Evolutionary conservation across 192 early-diverging fungal genomes (phyloP).

Genomic region (Coemansia biformis): DNA sequence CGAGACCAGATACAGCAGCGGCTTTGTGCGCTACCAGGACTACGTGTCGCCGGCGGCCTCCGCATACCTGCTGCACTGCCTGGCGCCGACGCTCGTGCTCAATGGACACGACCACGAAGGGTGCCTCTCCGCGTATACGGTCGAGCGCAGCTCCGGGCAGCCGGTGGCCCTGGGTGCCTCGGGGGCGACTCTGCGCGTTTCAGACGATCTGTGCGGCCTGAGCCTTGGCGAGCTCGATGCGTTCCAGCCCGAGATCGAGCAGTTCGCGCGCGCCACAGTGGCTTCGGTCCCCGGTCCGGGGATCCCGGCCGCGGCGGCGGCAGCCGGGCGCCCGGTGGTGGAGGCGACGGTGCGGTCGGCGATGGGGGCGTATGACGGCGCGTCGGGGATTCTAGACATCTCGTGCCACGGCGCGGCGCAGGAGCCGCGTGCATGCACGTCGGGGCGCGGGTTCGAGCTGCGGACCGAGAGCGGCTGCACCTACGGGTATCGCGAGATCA

Average conservation of each 20-base stretch:
- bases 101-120: slow-evolving; percentile 64
- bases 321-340: slow-evolving; percentile 13
- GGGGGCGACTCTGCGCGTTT: slow-evolving; percentile 2
- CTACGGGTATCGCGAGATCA: slow-evolving; percentile 51
- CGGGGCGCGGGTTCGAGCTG: slow-evolving; percentile 8
- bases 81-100: slow-evolving; percentile 54
- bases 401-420: background rate
- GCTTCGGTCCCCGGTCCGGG: no score
- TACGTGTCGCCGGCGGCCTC: slow-evolving; percentile 55
- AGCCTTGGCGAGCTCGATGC: slow-evolving; percentile 24
- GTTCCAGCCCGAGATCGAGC: slow-evolving; percentile 17
- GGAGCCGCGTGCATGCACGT: background rate
- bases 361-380: slow-evolving; percentile 59
- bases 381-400: slow-evolving; percentile 59
- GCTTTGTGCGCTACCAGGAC: slow-evolving; percentile 55
- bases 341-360: slow-evolving; percentile 60
- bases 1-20: slow-evolving; percentile 33
- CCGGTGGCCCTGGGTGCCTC: slow-evolving; percentile 10
- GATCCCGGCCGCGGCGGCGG: no score
- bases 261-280: slow-evolving; percentile 18
- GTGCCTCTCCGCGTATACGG: slow-evolving; percentile 49
- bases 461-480: slow-evolving; percentile 9
- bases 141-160: slow-evolving; percentile 1
- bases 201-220: slow-evolving; percentile 22
- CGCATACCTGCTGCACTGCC: slow-evolving; percentile 53